These are phyloP conservation scores for Erythrophleum ivorense DNA, from an alignment of 331 rosid species.

Conservation along the genomic window DNA sequence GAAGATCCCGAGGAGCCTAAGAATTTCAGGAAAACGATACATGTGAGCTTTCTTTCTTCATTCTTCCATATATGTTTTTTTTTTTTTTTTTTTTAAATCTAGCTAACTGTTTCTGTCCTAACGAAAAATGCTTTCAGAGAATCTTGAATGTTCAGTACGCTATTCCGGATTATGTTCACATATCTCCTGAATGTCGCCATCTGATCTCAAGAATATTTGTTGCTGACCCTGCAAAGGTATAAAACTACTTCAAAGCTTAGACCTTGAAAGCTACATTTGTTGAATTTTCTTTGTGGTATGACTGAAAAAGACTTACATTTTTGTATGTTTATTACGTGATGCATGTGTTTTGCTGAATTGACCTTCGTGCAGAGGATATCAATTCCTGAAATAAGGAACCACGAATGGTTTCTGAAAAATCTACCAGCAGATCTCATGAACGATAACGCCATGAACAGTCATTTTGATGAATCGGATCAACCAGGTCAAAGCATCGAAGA, in stretches of 20 bases:
- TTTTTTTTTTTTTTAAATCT: too few species aligned
- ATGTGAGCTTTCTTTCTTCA: too few species aligned
- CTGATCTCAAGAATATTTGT: slow-evolving; percentile 77
- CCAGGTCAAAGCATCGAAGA: slow-evolving; percentile 73
- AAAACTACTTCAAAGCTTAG: slow-evolving; percentile 13
- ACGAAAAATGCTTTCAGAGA: slow-evolving; percentile 53
- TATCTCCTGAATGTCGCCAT: slow-evolving; percentile 68
- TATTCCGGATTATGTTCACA: slow-evolving; percentile 67
- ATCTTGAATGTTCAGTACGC: slow-evolving; percentile 75
- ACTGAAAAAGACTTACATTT: background rate
- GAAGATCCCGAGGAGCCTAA: too few species aligned
- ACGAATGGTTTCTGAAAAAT: slow-evolving; percentile 79
- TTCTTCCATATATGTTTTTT: too few species aligned
- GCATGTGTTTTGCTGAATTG: slow-evolving; percentile 26
- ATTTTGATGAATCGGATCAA: slow-evolving; percentile 79
- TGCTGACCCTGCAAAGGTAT: slow-evolving; percentile 73
- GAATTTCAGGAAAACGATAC: too few species aligned
- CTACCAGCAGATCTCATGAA: slow-evolving; percentile 81
- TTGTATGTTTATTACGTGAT: background rate
- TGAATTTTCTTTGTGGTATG: background rate
- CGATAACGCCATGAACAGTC: slow-evolving; percentile 60
- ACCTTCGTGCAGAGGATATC: slow-evolving; percentile 61
- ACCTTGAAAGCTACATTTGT: background rate
- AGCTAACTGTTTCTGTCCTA: background rate
- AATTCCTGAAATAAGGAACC: slow-evolving; percentile 76